Base-by-base conservation (phyloP, 2,329 filamentous ascomycete species). In the Lecanicillium sp. region DNA sequence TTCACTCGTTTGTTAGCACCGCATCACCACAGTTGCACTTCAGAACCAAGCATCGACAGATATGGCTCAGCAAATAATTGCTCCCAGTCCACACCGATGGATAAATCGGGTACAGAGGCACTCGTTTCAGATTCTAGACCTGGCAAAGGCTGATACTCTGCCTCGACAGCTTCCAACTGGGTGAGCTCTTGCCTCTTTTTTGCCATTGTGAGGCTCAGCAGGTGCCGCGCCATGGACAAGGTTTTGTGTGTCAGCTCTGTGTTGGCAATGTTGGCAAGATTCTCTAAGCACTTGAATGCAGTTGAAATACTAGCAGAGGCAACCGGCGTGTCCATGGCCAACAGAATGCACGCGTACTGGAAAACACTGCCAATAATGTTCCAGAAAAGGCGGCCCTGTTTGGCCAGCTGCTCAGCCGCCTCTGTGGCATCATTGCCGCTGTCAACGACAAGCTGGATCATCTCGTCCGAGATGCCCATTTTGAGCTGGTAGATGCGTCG, bases 361-460 rank as follows among this genome's bases (percentile, higher is more conserved):
- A 51, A 51, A 17, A 49, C 46, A 28, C 49, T 51, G 28, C 49
- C 47, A 9, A 51, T 47, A 31, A 44, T 44, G 38, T 51, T 51
- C 44, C 46, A 51, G 41, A 49, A 49, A 28, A 49, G 39, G 33
- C 36, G 43, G 14, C 47, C 47, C 17, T 46, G 37, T 13, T 25
- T 36, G 25, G 47, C 47, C 14, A 44, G 42, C 33, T 44, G 43
- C 29, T 45, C 36, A 30, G 44, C 46, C 13, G 47, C 44, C 15
- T 41, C 35, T 4, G 48, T 28, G 27, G 48, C 47, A 7, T 40
- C 42, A 27, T 44, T 48, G 11, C 48, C 48, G 28, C 17, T 40
- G 8, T 40, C 33, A 29, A 48, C 43, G 32, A 50, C 33, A 25
- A 49, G 20, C 17, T 43, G 28, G 13, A 46, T 41, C 10, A 40